A percentile compares a stretch with the other conserved stretches of the same genome.
phyloP scores from a whole-genome alignment of 2,329 filamentous ascomycete species.

The Bisporella sp. region DNA sequence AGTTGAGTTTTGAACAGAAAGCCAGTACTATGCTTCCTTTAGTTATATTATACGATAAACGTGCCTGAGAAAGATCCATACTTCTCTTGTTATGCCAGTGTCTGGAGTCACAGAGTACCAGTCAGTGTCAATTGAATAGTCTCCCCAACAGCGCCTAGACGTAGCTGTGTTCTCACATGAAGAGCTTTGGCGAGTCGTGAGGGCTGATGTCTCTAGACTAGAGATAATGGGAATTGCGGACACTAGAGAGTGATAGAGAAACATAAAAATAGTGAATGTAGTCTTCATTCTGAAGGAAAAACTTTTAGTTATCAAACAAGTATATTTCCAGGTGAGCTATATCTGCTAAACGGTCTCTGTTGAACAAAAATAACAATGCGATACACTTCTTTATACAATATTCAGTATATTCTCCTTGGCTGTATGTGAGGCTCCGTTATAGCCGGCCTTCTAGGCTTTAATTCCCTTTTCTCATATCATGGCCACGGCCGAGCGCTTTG shows the following conservation, averaged over 20 bases:
- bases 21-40: slow-evolving; percentile 16
- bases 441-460: too few relatives aligned
- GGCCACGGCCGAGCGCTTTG: too few relatives aligned
- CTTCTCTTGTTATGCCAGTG: slow-evolving; percentile 28
- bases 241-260: slow-evolving; percentile 4
- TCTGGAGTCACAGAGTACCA: slow-evolving; percentile 24
- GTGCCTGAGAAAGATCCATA: slow-evolving; percentile 3
- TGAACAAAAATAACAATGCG: too few relatives aligned
- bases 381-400: too few relatives aligned
- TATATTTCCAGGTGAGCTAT: too few relatives aligned
- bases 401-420: too few relatives aligned
- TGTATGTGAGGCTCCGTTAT: too few relatives aligned
- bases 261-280: slow-evolving; percentile 15
- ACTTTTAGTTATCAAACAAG: background rate
- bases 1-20: slow-evolving; percentile 19
- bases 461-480: too few relatives aligned
- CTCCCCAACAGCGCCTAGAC: slow-evolving; percentile 25
- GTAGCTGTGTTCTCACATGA: slow-evolving; percentile 25
- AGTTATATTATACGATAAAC: slow-evolving; percentile 1
- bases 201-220: background rate
- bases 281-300: slow-evolving; percentile 19
- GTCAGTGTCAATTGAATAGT: slow-evolving; percentile 26
- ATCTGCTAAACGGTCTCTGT: too few relatives aligned
- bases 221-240: slow-evolving; percentile 7
- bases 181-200: slow-evolving; percentile 9